Base-by-base conservation (phyloP, 2,329 filamentous ascomycete species). In the Ceratocystis cacaofunesta region DNA sequence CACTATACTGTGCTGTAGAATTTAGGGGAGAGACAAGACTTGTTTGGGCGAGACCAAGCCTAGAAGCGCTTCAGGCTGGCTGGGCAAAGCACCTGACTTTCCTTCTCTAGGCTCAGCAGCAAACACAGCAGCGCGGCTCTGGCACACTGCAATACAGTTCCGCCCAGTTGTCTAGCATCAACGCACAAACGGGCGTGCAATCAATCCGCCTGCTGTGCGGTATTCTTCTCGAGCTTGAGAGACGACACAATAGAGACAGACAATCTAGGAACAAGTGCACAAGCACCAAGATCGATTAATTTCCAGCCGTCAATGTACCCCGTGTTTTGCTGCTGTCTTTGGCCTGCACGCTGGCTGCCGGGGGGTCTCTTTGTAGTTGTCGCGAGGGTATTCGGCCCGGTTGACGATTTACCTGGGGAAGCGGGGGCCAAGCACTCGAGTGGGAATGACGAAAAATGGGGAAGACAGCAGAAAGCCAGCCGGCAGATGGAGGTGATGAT, bases 331-430 rank as follows among this genome's bases (percentile, higher is more conserved):
- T 5, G n/a, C 22, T 46, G 17, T 15, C 8, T 28, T 62, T 32
- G 61, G 12, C 8, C 12, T 46, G 55, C 10, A 25, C 41, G 30
- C 30, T 30, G 28, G n/a, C 32, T 28, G 17, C 25, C 7, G 25
- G n/a, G 41, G 5, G 10, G 2, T n/a, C 60, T 25, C 43, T 25
- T 48, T 50, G 61, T 63, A 41, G 52, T 41, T 63, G 65, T 64
- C 61, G 48, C 46, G 32, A 50, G 61, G 25, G n/a, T 64, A 66
- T 66, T 66, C 65, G 61, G 65, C 41, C 61, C 61, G 65, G 57
- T 52, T 46, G 36, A 32, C 30, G 65, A 66, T 57, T 57, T 57
- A 57, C 65, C 65, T 66, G 65, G 61, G 65, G 65, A 66, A 66
- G 61, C 61, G 61, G 65, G 61, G 61, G 32, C 46, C 43, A 25